These are phyloP conservation scores for Vitis hybrid DNA, from an alignment of 177 flowering plant species.

Conservation along the genomic window DNA sequence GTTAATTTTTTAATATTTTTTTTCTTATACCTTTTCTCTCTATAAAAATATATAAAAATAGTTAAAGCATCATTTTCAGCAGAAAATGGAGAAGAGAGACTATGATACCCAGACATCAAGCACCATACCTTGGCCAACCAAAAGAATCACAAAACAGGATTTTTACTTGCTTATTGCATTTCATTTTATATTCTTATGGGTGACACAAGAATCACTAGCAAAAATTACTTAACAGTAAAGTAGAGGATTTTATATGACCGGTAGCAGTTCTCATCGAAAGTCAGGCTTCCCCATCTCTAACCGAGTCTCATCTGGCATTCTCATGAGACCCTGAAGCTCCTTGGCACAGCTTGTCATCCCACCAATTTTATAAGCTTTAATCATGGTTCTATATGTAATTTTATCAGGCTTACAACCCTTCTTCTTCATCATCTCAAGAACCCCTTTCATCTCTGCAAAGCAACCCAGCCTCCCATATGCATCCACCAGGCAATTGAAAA, in stretches of 20 bases:
- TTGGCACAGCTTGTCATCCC: constrained; percentile 64
- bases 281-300: constrained; percentile 26
- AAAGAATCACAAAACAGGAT: no score
- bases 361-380: constrained; percentile 59
- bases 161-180: no score
- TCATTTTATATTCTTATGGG: no score
- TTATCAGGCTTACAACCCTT: constrained; percentile 82
- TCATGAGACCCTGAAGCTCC: constrained; percentile 38
- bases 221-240: not conserved
- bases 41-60: no score
- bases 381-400: constrained; percentile 87
- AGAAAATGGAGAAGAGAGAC: no score
- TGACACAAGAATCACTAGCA: not conserved
- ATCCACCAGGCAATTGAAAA: constrained; percentile 87
- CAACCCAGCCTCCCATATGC: constrained; percentile 83
- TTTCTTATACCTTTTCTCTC: no score
- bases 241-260: not conserved
- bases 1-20: no score
- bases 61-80: no score
- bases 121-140: no score
- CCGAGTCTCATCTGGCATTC: constrained; percentile 9
- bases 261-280: constrained; percentile 14
- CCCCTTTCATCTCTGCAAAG: constrained; percentile 84
- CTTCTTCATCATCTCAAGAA: constrained; percentile 71
- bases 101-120: no score